Conservation (phyloP, 2,329 filamentous ascomycete species). For the Pezicula rhizophila region DNA sequence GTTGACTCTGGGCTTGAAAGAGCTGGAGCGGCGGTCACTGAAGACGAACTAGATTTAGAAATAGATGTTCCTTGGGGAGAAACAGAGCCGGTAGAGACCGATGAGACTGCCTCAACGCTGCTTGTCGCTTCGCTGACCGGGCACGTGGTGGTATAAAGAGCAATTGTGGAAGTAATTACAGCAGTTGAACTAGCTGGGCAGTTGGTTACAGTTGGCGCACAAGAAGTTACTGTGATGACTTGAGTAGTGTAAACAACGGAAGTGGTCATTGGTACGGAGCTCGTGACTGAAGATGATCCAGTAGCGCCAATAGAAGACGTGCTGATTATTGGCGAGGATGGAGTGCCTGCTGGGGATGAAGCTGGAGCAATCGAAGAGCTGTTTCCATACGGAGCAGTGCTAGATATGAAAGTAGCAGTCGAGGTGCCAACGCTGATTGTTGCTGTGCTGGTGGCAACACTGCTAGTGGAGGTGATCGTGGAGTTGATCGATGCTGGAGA, state of each 20-base stretch:
- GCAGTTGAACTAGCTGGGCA: slow-evolving; percentile 20
- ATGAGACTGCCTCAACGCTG: not conserved
- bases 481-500: slow-evolving; percentile 1
- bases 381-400: not conserved
- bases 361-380: slow-evolving; percentile 1
- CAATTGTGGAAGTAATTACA: slow-evolving; percentile 33
- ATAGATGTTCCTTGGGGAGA: too few relatives aligned
- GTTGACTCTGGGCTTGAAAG: not conserved
- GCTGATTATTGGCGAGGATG: too few relatives aligned
- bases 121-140: slow-evolving; percentile 24
- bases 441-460: not conserved
- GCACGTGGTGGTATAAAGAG: slow-evolving; percentile 39
- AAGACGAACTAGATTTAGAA: too few relatives aligned
- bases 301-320: too few relatives aligned
- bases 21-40: not conserved
- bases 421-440: not conserved
- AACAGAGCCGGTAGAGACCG: not conserved
- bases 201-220: slow-evolving; percentile 13
- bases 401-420: not conserved
- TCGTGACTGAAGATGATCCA: not conserved
- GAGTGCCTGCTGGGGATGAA: not conserved
- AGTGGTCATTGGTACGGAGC: not conserved
- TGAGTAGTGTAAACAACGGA: slow-evolving; percentile 1
- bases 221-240: slow-evolving; percentile 14
- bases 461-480: not conserved